Conservation (phyloP, 176 grass and related monocot genomes). For the Juncus inflexus region DNA sequence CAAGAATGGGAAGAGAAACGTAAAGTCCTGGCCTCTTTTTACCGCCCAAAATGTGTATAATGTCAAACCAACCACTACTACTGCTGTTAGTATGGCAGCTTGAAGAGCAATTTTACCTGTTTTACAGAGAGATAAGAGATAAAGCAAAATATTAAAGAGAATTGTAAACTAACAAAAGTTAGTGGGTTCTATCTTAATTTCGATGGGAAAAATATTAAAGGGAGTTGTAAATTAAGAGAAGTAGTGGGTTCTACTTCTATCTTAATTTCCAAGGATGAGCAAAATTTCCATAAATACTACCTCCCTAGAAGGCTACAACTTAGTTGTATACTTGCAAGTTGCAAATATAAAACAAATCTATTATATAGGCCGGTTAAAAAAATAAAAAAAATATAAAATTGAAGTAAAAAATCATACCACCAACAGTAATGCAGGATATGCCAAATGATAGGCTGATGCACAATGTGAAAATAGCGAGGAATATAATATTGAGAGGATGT, state of each 20-base stretch:
- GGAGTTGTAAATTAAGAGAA: neutral
- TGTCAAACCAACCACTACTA: constrained; percentile 40
- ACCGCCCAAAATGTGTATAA: constrained; percentile 60
- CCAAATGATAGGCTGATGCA: constrained; percentile 51
- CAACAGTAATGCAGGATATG: constrained; percentile 13
- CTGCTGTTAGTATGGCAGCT: constrained; percentile 39
- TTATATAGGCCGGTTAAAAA: neutral
- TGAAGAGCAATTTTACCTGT: constrained; percentile 54
- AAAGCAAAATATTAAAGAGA: neutral
- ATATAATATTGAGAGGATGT: constrained; percentile 49
- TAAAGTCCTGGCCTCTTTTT: constrained; percentile 43
- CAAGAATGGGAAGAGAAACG: constrained; percentile 51
- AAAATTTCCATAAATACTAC: too few relatives aligned
- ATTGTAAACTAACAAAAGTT: neutral
- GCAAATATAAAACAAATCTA: neutral
- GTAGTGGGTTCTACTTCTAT: too few relatives aligned
- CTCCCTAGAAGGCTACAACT: neutral
- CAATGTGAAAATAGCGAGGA: constrained; percentile 50
- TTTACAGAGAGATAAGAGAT: constrained; percentile 9
- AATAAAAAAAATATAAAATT: neutral
- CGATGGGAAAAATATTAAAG: neutral
- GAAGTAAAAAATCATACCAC: constrained; percentile 32
- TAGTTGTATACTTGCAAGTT: neutral
- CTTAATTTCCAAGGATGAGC: too few relatives aligned
- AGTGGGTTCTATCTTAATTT: neutral